These are phyloP conservation scores for Gymnopus androsaceus DNA, from an alignment of 1,284 basidiomycete genomes.

Conservation along the genomic window DNA sequence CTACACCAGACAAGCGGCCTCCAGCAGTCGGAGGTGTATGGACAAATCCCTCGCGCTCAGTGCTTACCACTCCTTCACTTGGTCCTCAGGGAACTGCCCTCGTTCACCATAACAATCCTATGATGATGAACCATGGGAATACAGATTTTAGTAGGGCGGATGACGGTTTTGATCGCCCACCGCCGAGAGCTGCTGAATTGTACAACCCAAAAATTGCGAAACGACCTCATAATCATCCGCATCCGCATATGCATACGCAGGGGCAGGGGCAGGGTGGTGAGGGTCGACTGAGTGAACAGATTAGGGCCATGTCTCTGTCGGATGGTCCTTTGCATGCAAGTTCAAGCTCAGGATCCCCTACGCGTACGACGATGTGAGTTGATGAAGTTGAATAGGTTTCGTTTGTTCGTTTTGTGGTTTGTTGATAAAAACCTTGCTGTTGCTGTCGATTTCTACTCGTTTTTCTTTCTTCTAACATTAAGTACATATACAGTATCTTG, in stretches of 20 bases:
- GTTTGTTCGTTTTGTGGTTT: neutral
- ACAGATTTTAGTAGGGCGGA: slow-evolving; percentile 37
- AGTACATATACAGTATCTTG: neutral
- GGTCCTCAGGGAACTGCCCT: slow-evolving; percentile 32
- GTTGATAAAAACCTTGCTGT: neutral
- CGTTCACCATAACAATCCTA: slow-evolving; percentile 34
- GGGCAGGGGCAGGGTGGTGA: neutral
- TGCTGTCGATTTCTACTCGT: slow-evolving; percentile 5
- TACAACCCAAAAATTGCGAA: slow-evolving; percentile 49
- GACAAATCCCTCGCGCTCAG: slow-evolving; percentile 64
- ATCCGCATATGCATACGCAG: no score
- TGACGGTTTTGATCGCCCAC: slow-evolving; percentile 55
- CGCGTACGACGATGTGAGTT: neutral
- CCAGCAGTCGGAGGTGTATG: slow-evolving; percentile 63
- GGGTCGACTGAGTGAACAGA: slow-evolving; percentile 1
- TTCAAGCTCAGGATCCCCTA: neutral
- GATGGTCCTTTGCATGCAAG: neutral
- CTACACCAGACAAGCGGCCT: slow-evolving; percentile 47
- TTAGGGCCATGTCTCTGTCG: slow-evolving; percentile 1
- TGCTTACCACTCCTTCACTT: slow-evolving; percentile 43
- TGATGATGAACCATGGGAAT: slow-evolving; percentile 10
- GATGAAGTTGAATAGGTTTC: neutral
- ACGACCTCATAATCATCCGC: neutral
- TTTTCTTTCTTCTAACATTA: neutral
- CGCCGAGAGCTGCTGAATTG: slow-evolving; percentile 50